Conservation (phyloP, 2,329 filamentous ascomycete species). For the Didymellaceae sp. region DNA sequence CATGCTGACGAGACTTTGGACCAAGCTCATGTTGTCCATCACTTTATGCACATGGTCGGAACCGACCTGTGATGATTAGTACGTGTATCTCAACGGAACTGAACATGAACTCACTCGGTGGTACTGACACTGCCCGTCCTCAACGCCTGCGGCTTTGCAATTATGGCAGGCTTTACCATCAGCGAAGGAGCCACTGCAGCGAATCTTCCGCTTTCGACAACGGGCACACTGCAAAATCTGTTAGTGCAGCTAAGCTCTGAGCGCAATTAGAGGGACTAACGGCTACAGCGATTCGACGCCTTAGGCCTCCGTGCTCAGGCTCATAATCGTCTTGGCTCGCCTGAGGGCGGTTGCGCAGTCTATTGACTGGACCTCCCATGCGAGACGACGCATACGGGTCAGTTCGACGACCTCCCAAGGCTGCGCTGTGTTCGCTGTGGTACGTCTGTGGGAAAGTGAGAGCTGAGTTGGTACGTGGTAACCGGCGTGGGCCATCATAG, state of each 20-base stretch:
- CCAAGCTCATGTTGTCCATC: constrained; percentile 27
- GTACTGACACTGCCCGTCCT: constrained; percentile 72
- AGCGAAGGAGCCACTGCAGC: constrained; percentile 85
- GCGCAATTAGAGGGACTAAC: constrained; percentile 29
- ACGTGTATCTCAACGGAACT: not conserved
- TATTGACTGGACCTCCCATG: constrained; percentile 30
- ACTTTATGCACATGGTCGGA: constrained; percentile 36
- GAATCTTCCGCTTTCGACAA: constrained; percentile 92
- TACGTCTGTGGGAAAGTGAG: constrained; percentile 20
- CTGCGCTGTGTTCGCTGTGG: constrained; percentile 33
- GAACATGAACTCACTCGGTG: constrained; percentile 65
- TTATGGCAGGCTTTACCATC: constrained; percentile 81
- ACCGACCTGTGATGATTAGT: constrained; percentile 39
- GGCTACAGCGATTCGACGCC: constrained; percentile 58
- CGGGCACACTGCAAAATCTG: constrained; percentile 71
- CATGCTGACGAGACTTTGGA: constrained; percentile 26
- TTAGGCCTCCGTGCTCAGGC: constrained; percentile 46
- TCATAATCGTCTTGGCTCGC: constrained; percentile 25
- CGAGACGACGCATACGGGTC: constrained; percentile 37
- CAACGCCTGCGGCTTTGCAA: constrained; percentile 75
- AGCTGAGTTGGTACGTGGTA: constrained; percentile 23
- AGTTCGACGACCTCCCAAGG: constrained; percentile 26
- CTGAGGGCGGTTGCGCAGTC: constrained; percentile 16
- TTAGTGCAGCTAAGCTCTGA: not conserved
- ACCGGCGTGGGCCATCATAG: constrained; percentile 23